Conservation (phyloP, 208 protist genomes). For the Entamoeba histolytica region DNA sequence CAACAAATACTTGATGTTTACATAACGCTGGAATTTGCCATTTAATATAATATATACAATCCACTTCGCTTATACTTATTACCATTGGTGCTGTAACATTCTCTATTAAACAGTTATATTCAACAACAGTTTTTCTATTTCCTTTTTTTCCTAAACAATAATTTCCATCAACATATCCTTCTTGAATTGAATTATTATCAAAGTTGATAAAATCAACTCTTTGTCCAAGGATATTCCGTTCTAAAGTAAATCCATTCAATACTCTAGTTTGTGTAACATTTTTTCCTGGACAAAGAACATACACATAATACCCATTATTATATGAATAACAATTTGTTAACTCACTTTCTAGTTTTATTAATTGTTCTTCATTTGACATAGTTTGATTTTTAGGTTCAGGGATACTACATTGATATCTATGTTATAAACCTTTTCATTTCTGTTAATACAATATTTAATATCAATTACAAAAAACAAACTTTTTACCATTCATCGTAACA, state of each 20-base stretch:
- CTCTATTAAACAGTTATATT: neutral
- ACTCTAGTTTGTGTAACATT: neutral
- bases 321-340: neutral
- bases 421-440: too few relatives aligned
- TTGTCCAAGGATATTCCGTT: neutral
- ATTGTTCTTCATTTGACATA: neutral
- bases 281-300: neutral
- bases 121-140: neutral
- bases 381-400: neutral
- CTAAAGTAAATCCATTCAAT: neutral
- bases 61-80: neutral
- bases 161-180: neutral
- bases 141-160: neutral
- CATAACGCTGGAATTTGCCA: neutral
- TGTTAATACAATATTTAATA: too few relatives aligned
- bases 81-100: neutral
- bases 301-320: neutral
- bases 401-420: neutral
- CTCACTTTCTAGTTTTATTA: neutral
- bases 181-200: neutral
- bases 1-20: neutral
- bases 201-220: neutral
- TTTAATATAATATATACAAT: neutral
- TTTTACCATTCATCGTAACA: neutral
- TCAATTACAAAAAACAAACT: too few relatives aligned